Conservation (phyloP, 2,329 filamentous ascomycete genomes). For the Trichophyton schoenleinii region DNA sequence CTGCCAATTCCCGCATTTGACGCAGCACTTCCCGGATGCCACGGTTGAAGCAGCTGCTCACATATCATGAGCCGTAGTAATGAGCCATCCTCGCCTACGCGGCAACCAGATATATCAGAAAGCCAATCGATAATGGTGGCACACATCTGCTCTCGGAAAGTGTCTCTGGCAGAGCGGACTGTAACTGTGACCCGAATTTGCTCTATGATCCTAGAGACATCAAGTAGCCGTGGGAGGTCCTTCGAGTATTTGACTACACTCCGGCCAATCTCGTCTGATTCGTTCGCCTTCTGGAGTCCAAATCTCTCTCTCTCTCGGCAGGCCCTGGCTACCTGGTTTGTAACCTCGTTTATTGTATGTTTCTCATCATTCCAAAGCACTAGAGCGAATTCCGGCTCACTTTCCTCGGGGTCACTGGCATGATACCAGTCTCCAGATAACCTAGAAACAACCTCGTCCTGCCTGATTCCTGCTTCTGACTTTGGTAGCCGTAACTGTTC, state of each 20-base stretch:
- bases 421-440: conserved; percentile 64
- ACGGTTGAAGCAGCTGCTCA: conserved; percentile 78
- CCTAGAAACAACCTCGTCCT: conserved; percentile 70
- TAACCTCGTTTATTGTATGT: conserved; percentile 84
- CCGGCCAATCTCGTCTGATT: conserved; percentile 78
- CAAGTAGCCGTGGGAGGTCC: conserved; percentile 60
- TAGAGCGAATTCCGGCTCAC: conserved; percentile 65
- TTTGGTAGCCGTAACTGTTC: conserved; percentile 85
- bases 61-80: conserved; percentile 74
- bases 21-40: conserved; percentile 74
- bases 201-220: conserved; percentile 75
- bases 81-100: conserved; percentile 64
- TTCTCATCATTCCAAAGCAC: conserved; percentile 98
- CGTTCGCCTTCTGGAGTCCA: conserved; percentile 63
- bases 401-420: conserved; percentile 46
- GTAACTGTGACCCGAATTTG: conserved; percentile 94
- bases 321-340: conserved; percentile 77
- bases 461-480: conserved; percentile 63
- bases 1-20: conserved; percentile 65
- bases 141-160: conserved; percentile 96
- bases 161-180: conserved; percentile 83
- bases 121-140: conserved; percentile 97
- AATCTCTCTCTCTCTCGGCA: conserved; percentile 61
- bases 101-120: conserved; percentile 79
- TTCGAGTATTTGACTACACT: conserved; percentile 67